Percentiles rank a stretch among this genome's conserved stretches.
These are phyloP conservation scores for Coemansia sp. DNA, from an alignment of 192 early-diverging fungal species.

Conservation along the genomic window DNA sequence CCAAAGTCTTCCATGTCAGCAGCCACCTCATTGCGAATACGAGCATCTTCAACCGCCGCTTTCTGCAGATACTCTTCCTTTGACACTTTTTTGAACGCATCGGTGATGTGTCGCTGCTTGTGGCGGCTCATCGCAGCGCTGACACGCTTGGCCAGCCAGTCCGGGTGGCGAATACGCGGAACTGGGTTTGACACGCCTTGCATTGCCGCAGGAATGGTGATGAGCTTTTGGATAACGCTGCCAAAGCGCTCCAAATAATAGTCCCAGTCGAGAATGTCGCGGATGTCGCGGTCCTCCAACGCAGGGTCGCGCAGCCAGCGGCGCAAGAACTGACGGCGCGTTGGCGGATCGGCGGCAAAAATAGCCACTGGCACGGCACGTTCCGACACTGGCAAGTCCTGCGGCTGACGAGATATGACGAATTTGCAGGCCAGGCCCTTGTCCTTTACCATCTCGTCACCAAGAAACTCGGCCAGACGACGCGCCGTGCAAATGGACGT, in stretches of 20 bases:
- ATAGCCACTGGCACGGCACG: slow-evolving; percentile 94
- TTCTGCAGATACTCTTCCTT: slow-evolving; percentile 34
- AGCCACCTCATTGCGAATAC: slow-evolving; percentile 1
- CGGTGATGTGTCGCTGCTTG: slow-evolving; percentile 80
- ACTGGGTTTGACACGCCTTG: slow-evolving; percentile 92
- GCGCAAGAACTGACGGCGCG: slow-evolving; percentile 76
- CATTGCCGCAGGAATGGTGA: slow-evolving; percentile 98
- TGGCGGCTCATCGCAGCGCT: slow-evolving; percentile 72
- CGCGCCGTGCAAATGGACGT: slow-evolving; percentile 94
- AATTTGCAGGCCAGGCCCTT: slow-evolving; percentile 95
- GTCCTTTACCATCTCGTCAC: slow-evolving; percentile 97
- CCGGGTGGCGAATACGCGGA: slow-evolving; percentile 87
- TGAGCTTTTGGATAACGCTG: slow-evolving; percentile 92
- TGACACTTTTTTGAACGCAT: slow-evolving; percentile 66
- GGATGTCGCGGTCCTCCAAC: slow-evolving; percentile 78
- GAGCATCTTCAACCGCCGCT: slow-evolving; percentile 8
- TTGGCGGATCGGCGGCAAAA: slow-evolving; percentile 77
- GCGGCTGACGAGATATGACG: slow-evolving; percentile 83
- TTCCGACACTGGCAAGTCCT: slow-evolving; percentile 82
- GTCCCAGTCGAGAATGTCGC: slow-evolving; percentile 92
- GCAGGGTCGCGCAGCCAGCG: slow-evolving; percentile 88
- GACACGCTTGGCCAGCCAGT: slow-evolving; percentile 88
- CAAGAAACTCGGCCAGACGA: slow-evolving; percentile 93
- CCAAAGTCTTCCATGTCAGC: slow-evolving; percentile 64
- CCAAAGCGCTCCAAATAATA: slow-evolving; percentile 97